Evolutionary conservation across 441 rosid species (phyloP).

Genomic region (Syzygium syzygioides): DNA sequence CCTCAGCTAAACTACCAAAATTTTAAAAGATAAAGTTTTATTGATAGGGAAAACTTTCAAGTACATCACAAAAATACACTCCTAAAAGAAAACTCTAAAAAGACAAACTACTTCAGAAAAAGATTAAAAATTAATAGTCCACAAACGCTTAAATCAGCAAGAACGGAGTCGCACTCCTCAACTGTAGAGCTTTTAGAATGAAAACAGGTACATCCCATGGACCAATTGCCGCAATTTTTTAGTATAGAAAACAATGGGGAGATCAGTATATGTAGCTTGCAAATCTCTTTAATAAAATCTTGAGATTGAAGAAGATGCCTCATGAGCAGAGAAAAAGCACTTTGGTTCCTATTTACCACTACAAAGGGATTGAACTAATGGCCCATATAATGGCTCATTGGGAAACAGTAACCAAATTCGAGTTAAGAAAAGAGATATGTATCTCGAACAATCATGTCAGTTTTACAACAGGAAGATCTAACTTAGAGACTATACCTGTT

Average conservation of each 20-base stretch:
- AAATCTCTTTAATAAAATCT: background rate
- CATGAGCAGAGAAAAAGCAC: background rate
- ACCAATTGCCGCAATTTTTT: background rate
- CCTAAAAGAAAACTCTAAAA: background rate
- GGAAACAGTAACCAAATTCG: background rate
- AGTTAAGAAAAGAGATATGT: background rate
- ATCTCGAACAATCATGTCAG: background rate
- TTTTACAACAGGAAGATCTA: background rate
- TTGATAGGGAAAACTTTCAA: background rate
- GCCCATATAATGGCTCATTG: background rate
- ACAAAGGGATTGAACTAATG: background rate
- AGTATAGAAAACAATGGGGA: background rate
- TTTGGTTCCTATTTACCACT: background rate
- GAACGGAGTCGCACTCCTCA: background rate
- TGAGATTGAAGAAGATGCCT: background rate
- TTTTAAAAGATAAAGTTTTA: background rate
- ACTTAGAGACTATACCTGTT: background rate
- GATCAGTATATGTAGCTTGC: background rate
- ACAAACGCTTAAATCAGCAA: background rate
- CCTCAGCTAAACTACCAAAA: background rate
- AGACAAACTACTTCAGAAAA: background rate
- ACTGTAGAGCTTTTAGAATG: background rate
- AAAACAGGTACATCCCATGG: background rate
- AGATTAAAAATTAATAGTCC: background rate
- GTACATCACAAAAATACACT: background rate